These are phyloP conservation scores for Ophiostoma ulmi DNA, from an alignment of 2,329 filamentous ascomycete species.

Conservation along the genomic window DNA sequence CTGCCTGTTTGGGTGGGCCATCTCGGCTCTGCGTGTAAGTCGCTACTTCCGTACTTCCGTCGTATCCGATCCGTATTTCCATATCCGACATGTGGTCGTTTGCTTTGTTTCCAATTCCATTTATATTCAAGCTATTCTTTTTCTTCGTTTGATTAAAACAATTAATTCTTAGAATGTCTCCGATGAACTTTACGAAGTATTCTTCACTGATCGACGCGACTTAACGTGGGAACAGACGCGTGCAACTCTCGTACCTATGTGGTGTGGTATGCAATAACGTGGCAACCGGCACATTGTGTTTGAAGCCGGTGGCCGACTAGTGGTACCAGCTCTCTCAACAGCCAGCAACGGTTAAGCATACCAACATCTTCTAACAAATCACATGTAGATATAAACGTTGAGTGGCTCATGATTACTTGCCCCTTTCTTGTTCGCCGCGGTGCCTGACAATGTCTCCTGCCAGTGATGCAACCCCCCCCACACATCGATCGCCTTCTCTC, in stretches of 20 bases:
- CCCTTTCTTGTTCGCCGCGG: background rate
- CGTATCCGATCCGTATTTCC: background rate
- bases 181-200: background rate
- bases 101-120: background rate
- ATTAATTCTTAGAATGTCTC: background rate
- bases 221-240: background rate
- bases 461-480: background rate
- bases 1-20: slow-evolving; percentile 5
- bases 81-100: background rate
- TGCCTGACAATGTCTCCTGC: background rate
- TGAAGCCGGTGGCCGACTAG: background rate
- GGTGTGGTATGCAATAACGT: background rate
- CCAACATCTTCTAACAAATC: background rate
- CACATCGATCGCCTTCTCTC: too few relatives aligned
- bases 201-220: background rate
- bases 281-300: background rate
- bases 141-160: background rate
- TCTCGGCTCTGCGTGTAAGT: slow-evolving; percentile 10
- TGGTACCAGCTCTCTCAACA: background rate
- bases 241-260: background rate
- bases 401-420: background rate
- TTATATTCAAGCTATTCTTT: background rate
- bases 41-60: slow-evolving; percentile 17
- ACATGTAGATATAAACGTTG: background rate
- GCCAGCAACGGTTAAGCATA: background rate